phyloP scores from a whole-genome alignment of 2,329 filamentous ascomycete species.

The Didymosphaeria variabile region DNA sequence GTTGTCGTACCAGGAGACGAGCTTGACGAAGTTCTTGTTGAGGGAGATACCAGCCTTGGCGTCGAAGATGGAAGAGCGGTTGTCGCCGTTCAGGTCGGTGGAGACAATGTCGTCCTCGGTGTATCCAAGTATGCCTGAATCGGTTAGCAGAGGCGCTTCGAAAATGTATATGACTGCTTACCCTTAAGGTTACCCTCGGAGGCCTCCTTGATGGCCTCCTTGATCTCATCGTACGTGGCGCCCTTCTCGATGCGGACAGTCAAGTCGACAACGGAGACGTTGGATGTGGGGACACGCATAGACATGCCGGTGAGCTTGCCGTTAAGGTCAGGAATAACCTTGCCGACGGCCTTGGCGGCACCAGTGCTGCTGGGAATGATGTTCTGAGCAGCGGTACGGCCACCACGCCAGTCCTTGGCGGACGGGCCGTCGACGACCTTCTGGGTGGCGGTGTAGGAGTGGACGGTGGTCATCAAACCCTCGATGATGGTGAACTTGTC shows the following conservation, averaged over 20 bases:
- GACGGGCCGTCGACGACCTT: constrained; percentile 99
- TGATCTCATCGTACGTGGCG: constrained; percentile 91
- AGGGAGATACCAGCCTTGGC: constrained; percentile 98
- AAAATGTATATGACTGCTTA: constrained; percentile 53
- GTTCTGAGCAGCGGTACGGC: constrained; percentile 98
- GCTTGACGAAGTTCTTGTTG: constrained; percentile 99
- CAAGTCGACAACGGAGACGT: constrained; percentile 99
- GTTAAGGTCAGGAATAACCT: constrained; percentile 97
- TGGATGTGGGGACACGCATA: constrained; percentile 98
- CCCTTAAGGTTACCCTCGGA: constrained; percentile 86
- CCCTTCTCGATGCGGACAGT: constrained; percentile 93
- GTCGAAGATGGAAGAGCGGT: constrained; percentile 96
- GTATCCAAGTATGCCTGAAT: constrained; percentile 83
- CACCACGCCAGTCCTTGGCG: constrained; percentile 98
- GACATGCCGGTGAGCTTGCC: constrained; percentile 99
- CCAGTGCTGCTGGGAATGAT: constrained; percentile 99
- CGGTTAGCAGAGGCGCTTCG: constrained; percentile 30
- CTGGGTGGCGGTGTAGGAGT: constrained; percentile 99
- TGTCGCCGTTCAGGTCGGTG: constrained; percentile 91
- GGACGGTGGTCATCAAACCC: constrained; percentile 99
- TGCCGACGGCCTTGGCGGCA: constrained; percentile 99
- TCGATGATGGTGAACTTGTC: constrained; percentile 98
- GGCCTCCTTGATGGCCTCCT: constrained; percentile 85
- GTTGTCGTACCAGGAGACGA: constrained; percentile 99
- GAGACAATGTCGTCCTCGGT: constrained; percentile 98